Percentiles rank a stretch among this genome's conserved stretches.
Evolutionary conservation across 1,139 yeast species (phyloP).

Genomic region (Diutina rugosa): DNA sequence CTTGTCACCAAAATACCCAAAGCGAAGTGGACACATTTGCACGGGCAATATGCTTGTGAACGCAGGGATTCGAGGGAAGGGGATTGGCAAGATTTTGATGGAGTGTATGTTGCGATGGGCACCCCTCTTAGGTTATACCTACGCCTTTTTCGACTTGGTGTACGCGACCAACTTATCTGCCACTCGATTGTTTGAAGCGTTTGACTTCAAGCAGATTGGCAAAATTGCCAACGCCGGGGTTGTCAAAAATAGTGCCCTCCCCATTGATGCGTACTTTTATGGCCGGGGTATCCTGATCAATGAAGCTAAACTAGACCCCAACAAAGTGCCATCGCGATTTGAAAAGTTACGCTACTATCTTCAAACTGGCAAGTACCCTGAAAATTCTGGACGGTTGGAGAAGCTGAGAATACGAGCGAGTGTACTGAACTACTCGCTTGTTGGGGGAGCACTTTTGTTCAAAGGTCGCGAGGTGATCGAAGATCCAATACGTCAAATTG

Average conservation of each 20-base stretch:
- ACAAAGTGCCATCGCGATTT: slow-evolving; percentile 49
- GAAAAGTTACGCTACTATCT: slow-evolving; percentile 70
- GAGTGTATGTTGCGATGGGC: slow-evolving; percentile 89
- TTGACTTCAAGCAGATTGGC: slow-evolving; percentile 69
- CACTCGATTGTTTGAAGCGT: slow-evolving; percentile 64
- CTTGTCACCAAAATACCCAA: slow-evolving; percentile 83
- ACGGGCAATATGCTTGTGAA: slow-evolving; percentile 83
- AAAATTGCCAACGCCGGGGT: slow-evolving; percentile 76
- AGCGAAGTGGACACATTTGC: slow-evolving; percentile 86
- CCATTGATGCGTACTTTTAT: slow-evolving; percentile 73
- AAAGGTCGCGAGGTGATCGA: slow-evolving; percentile 75
- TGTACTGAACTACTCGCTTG: slow-evolving; percentile 63
- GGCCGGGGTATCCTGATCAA: slow-evolving; percentile 41
- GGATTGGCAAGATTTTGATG: slow-evolving; percentile 75
- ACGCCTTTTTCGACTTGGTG: slow-evolving; percentile 72
- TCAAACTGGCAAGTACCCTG: slow-evolving; percentile 80
- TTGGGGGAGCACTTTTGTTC: slow-evolving; percentile 60
- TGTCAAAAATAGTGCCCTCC: slow-evolving; percentile 67
- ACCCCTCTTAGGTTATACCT: slow-evolving; percentile 74
- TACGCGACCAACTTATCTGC: slow-evolving; percentile 85
- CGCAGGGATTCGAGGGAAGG: slow-evolving; percentile 87
- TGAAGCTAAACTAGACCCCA: slow-evolving; percentile 53
- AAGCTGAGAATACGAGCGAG: slow-evolving; percentile 75
- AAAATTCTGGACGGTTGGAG: slow-evolving; percentile 68
- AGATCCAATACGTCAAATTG: slow-evolving; percentile 61